These are phyloP conservation scores for Geotrichum reessii DNA, from an alignment of 1,139 yeast species.

Conservation along the genomic window DNA sequence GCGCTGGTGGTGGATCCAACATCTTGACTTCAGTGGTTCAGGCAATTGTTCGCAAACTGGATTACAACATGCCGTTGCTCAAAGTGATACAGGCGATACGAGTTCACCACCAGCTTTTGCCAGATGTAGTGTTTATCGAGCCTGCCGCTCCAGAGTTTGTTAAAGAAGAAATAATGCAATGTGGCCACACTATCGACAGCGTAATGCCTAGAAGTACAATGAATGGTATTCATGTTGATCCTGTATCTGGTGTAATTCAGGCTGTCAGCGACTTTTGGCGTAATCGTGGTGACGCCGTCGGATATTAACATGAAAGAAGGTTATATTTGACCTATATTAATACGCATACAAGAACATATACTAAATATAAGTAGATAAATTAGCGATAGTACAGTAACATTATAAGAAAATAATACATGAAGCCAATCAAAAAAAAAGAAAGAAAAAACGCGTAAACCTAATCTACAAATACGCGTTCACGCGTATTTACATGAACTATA, in stretches of 20 bases:
- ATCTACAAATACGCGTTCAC: too few relatives aligned
- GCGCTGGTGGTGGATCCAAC: constrained; percentile 93
- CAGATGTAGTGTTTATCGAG: constrained; percentile 63
- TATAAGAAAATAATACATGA: too few relatives aligned
- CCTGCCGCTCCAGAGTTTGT: constrained; percentile 39
- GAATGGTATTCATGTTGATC: constrained; percentile 43
- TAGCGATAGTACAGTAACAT: too few relatives aligned
- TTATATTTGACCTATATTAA: too few relatives aligned
- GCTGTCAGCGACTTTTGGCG: constrained; percentile 58
- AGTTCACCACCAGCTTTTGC: constrained; percentile 82
- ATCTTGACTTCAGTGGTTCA: constrained; percentile 82
- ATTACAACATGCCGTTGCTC: constrained; percentile 52
- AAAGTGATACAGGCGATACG: constrained; percentile 74
- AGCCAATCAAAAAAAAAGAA: too few relatives aligned
- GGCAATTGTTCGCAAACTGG: constrained; percentile 62
- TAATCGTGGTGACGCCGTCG: constrained; percentile 46
- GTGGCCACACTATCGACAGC: constrained; percentile 41
- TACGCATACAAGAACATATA: too few relatives aligned
- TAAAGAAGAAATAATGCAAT: constrained; percentile 31
- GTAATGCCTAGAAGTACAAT: constrained; percentile 43
- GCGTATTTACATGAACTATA: too few relatives aligned
- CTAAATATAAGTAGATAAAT: too few relatives aligned
- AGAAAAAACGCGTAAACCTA: too few relatives aligned
- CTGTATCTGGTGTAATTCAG: constrained; percentile 39
- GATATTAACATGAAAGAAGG: too few relatives aligned